These are phyloP conservation scores for Warburgia ugandensis DNA, from an alignment of 164 flowering plant species.

Conservation along the genomic window DNA sequence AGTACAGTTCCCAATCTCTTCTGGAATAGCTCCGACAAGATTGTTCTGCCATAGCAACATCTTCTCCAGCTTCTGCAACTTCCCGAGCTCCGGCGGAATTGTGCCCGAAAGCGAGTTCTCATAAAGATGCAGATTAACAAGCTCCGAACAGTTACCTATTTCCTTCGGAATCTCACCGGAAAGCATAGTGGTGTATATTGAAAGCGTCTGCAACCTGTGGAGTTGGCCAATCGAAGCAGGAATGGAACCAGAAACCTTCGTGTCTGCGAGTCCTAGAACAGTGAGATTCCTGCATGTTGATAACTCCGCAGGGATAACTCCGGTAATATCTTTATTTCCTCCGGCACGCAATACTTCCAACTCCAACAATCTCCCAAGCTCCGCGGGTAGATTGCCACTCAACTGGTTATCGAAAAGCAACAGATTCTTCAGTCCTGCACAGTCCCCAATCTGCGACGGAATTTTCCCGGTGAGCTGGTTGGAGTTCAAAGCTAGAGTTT, in stretches of 20 bases:
- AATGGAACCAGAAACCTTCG: constrained; percentile 46
- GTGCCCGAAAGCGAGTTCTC: constrained; percentile 37
- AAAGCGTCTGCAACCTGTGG: constrained; percentile 38
- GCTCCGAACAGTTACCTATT: constrained; percentile 38
- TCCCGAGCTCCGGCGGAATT: constrained; percentile 37
- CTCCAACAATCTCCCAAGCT: constrained; percentile 24
- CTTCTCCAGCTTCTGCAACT: constrained; percentile 31
- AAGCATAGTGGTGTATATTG: constrained; percentile 47
- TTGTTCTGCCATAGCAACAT: constrained; percentile 50
- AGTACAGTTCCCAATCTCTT: constrained; percentile 32
- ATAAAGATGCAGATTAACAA: constrained; percentile 44
- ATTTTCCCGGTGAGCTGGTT: constrained; percentile 31
- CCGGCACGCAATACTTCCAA: constrained; percentile 52
- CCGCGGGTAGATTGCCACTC: constrained; percentile 39
- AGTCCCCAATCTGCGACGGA: constrained; percentile 41
- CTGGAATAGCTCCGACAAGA: constrained; percentile 38
- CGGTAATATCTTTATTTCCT: constrained; percentile 38
- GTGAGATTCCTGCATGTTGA: constrained; percentile 32
- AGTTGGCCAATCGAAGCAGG: constrained; percentile 40
- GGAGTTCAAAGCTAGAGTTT: constrained; percentile 31
- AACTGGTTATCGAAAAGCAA: constrained; percentile 47
- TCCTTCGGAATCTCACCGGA: constrained; percentile 46
- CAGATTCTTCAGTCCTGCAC: constrained; percentile 31
- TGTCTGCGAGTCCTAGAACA: constrained; percentile 50
- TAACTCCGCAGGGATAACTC: constrained; percentile 46